phyloP scores from a whole-genome alignment of 106 monocot species.

The Dendrobium nobile region DNA sequence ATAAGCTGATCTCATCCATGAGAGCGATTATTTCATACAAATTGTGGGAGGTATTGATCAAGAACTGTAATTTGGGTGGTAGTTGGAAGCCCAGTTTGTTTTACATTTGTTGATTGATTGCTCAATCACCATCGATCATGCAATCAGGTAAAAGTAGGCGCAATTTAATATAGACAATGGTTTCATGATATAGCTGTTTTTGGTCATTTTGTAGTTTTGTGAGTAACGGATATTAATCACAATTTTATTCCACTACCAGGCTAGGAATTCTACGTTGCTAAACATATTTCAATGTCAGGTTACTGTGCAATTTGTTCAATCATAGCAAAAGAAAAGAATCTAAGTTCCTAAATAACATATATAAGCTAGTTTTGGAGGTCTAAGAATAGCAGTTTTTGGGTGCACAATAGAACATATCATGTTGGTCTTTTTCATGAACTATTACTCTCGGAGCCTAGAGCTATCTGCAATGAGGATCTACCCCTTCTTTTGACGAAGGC shows the following conservation, averaged over 20 bases:
- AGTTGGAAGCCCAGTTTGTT: neutral
- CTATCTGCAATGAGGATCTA: neutral
- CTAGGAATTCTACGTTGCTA: neutral
- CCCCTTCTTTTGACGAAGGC: neutral
- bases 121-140: neutral
- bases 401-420: neutral
- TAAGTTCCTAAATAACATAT: neutral
- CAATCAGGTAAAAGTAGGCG: neutral
- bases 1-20: neutral
- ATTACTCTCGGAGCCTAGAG: neutral
- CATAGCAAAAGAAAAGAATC: neutral
- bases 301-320: neutral
- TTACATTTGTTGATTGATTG: neutral
- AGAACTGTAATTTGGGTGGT: neutral
- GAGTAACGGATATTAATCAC: neutral
- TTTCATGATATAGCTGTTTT: neutral
- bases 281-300: neutral
- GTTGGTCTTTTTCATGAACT: neutral
- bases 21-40: neutral
- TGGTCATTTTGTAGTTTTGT: neutral
- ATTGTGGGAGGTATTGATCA: neutral
- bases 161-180: neutral
- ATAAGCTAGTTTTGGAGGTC: neutral
- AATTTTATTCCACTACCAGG: neutral
- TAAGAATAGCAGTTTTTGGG: neutral